These are phyloP conservation scores for Cenococcum geophilum DNA, from an alignment of 495 filamentous ascomycete genomes.

Conservation along the genomic window DNA sequence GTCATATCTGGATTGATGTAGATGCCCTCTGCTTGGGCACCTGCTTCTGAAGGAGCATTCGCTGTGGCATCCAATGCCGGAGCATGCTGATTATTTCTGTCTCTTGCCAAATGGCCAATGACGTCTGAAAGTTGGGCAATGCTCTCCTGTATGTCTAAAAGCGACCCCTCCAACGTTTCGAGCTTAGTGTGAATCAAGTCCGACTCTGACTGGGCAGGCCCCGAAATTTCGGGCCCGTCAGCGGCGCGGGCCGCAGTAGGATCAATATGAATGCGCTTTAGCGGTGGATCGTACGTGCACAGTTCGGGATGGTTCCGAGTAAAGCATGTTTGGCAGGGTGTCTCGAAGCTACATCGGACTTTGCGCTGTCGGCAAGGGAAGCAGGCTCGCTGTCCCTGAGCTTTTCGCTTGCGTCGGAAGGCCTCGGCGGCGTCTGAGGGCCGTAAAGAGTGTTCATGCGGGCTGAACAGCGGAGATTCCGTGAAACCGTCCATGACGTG, in stretches of 20 bases:
- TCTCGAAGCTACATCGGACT: constrained; percentile 12
- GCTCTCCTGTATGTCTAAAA: constrained; percentile 17
- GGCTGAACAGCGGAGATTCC: not conserved
- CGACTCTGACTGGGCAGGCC: constrained; percentile 17
- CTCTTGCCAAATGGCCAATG: not conserved
- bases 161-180: constrained; percentile 25
- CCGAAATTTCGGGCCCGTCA: not conserved
- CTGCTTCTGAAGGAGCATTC: constrained; percentile 34
- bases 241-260: not conserved
- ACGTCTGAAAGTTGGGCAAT: not conserved
- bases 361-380: constrained; percentile 36
- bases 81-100: not conserved
- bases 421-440: not conserved
- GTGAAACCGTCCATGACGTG: not conserved
- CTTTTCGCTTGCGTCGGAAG: constrained; percentile 31
- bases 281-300: constrained; percentile 32
- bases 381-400: constrained; percentile 34
- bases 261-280: constrained; percentile 10
- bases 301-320: constrained; percentile 35
- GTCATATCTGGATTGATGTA: constrained; percentile 47
- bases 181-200: constrained; percentile 30
- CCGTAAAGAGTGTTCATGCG: not conserved
- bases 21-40: constrained; percentile 49
- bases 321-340: constrained; percentile 16
- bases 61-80: not conserved